Evolutionary conservation across 129 eudicot species (phyloP), one percentile per base, ranked within the genome.

Genomic region (Mikania micrantha): DNA sequence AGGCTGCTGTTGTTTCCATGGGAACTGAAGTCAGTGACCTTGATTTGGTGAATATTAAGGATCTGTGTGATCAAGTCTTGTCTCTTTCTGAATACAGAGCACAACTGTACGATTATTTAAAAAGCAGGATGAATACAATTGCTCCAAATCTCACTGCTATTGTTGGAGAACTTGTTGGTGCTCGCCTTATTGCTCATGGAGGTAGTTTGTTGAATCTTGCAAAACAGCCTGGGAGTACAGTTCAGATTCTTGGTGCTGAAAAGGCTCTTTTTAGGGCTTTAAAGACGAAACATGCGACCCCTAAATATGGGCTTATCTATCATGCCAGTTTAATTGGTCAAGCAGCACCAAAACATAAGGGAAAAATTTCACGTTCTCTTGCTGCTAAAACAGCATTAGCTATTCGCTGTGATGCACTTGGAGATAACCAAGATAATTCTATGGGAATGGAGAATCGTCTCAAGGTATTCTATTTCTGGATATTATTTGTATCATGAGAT

Each of bases 151-250:
- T 93, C 7, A 93, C 98, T 47, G 98, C 96, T 34, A 90, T 93
- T 71, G 98, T 88, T 63, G 98, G 98, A 52, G 98, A 93, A 67
- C 96, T 93, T 54, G 98, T 93, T 79, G 98, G 98, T 42, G 96
- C 98, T 36, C 92, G 98, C 11, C 85, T 93, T 25, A 88, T 93
- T 79, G 85, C 96, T 21, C 98, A 86, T 57, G 98, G 96, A 0
- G 96, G 98, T 58, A 88, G 96, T 71, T 86, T 93, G 69, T 3
- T 93, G 63, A 93, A 88, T 72, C 96, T 93, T 75, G 95, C 98
- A 16, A 92, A 92, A 77, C 96, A 93, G 69, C 98, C 96, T 0
- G 98, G 96, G 57, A 93, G 98, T 49, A 88, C 98, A 2, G 91
- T 93, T 53, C 98, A 93, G 79, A 93, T 93, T 57, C 96, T 93